Evolutionary conservation across 768 basidiomycete genomes (phyloP), one percentile per base, ranked within the genome.

Genomic region (Auricularia heimuer): DNA sequence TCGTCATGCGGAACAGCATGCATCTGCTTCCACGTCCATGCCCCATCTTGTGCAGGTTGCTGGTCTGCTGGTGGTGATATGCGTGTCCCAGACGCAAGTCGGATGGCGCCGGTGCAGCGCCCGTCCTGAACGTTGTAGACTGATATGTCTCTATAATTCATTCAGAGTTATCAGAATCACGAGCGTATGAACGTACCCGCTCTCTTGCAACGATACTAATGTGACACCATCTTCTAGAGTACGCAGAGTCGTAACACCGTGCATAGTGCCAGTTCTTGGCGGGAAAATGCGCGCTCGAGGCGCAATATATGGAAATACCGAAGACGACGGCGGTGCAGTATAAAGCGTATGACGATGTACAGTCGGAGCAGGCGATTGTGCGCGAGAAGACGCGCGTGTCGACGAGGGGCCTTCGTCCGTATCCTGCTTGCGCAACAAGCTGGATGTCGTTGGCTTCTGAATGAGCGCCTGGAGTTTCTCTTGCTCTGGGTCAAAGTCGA

Each of bases 401-500:
- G 78, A 77, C 33, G 82, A 84, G 16, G 56, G 2, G 0, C 29
- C 56, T 18, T 51, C 47, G 47, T 51, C 47, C 47, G 47, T 51
- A 18, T 51, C 47, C 10, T 51, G 47, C 21, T 21, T 51, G 21
- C 47, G 47, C 47, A 72, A 61, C 70, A 84, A 18, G 75, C 77
- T 10, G 37, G 58, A 39, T 76, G 75, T 64, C 73, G 39, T 42
- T 14, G 81, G 10, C 82, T 84, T 69, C 85, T 87, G 47, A 37
- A 93, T 73, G 71, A 93, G 78, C 42, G 85, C 87, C 71, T 88
- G 90, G 67, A 93, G 78, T 68, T 85, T 86, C 64, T 86, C 87
- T 1, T 86, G 80, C 70, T 93, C 91, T 54, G 91, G 88, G 2
- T 92, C 91, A 65, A 85, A 90, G 71, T 93, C 92, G 1, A 92